Conservation (phyloP, 1,139 yeast species). For the Saccharomyces hybrid region DNA sequence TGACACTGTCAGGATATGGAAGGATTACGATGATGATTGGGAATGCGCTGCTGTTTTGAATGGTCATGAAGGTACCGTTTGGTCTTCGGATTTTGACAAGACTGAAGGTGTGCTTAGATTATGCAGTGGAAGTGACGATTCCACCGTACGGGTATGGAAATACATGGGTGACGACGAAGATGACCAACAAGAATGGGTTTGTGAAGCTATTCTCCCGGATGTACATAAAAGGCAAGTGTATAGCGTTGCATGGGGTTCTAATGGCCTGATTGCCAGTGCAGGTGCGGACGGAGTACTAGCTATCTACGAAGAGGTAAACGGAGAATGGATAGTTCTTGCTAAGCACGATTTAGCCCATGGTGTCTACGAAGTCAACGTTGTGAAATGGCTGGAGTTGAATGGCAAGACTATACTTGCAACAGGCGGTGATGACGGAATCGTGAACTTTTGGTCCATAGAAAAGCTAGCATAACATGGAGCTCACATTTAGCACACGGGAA, state of each 20-base stretch:
- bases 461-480: not conserved
- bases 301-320: constrained; percentile 49
- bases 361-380: constrained; percentile 68
- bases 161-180: constrained; percentile 32
- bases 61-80: constrained; percentile 87
- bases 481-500: not conserved
- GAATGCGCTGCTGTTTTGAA: constrained; percentile 71
- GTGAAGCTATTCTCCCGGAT: constrained; percentile 54
- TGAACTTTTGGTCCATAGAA: constrained; percentile 53
- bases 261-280: constrained; percentile 69
- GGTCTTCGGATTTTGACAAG: constrained; percentile 76
- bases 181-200: constrained; percentile 70
- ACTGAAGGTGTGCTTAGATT: constrained; percentile 39
- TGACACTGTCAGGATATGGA: constrained; percentile 77
- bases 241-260: constrained; percentile 71
- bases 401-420: constrained; percentile 34
- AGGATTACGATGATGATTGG: constrained; percentile 89
- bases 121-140: constrained; percentile 78
- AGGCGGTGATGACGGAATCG: constrained; percentile 83
- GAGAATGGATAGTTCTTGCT: constrained; percentile 54
- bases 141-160: constrained; percentile 66
- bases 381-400: constrained; percentile 51
- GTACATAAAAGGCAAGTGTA: constrained; percentile 70
- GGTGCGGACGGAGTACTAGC: constrained; percentile 85
- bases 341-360: constrained; percentile 62